These are phyloP conservation scores for Adansonia rubrostipa DNA, from an alignment of 441 rosid genomes.

Conservation along the genomic window DNA sequence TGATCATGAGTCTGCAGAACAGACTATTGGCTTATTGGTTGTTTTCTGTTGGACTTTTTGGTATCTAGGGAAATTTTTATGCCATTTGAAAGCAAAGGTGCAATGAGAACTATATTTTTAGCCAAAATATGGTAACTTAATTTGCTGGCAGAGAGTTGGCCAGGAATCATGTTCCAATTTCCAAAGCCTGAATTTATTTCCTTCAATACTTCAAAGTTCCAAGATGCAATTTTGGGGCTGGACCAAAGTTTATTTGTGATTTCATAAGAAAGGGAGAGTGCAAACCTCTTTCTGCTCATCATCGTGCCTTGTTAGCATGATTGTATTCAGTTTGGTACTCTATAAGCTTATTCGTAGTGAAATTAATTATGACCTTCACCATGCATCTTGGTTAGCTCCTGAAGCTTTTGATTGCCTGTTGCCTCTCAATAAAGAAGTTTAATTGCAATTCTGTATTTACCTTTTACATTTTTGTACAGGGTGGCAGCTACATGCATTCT, in stretches of 20 bases:
- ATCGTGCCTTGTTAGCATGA: neutral
- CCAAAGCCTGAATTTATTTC: neutral
- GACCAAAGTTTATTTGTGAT: neutral
- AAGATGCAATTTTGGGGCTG: slow-evolving; percentile 3
- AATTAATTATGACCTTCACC: neutral
- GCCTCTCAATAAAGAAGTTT: neutral
- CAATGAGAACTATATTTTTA: neutral
- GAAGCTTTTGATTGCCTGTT: neutral
- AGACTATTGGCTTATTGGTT: slow-evolving; percentile 1
- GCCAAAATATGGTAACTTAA: neutral
- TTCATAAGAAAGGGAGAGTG: neutral
- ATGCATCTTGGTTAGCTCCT: neutral
- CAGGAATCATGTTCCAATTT: neutral
- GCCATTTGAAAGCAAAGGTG: neutral
- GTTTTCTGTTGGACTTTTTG: neutral
- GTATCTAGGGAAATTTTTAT: neutral
- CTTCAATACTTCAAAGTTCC: neutral
- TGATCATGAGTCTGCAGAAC: neutral
- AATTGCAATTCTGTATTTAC: neutral
- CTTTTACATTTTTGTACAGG: slow-evolving; percentile 45
- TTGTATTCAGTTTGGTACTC: neutral
- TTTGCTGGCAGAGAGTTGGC: slow-evolving; percentile 2
- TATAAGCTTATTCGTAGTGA: neutral
- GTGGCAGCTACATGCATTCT: slow-evolving; percentile 86
- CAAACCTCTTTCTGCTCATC: neutral